A percentile compares a stretch with the other conserved stretches of the same genome.
These are phyloP conservation scores for Erythrophleum fordii DNA, from an alignment of 306 rosid genomes.

Conservation along the genomic window DNA sequence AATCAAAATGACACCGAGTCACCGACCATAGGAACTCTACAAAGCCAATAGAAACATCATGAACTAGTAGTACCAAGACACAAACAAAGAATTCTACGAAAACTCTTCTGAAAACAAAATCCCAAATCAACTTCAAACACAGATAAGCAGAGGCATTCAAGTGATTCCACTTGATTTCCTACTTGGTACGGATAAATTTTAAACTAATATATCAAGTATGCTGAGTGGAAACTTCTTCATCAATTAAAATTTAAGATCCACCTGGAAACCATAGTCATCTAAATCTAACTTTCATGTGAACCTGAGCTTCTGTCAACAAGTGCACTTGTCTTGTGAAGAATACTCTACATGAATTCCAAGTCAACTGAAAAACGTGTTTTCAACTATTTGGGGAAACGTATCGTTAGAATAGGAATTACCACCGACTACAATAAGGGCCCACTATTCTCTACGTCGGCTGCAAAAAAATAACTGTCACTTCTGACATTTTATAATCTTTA, in stretches of 20 bases:
- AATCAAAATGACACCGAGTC: background rate
- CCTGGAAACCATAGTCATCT: background rate
- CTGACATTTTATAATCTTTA: background rate
- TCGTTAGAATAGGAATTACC: background rate
- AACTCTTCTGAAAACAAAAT: too few species aligned
- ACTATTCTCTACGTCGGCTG: constrained; percentile 9
- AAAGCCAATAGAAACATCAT: background rate
- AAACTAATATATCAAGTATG: background rate
- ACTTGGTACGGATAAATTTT: background rate
- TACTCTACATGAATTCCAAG: background rate
- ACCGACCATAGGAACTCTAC: background rate
- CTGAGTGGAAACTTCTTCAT: background rate
- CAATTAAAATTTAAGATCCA: background rate
- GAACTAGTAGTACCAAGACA: background rate
- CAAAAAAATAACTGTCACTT: background rate
- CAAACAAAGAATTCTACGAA: background rate
- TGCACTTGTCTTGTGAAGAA: background rate
- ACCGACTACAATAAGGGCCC: background rate
- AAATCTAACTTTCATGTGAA: background rate
- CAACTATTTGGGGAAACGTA: constrained; percentile 13
- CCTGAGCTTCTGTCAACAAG: background rate
- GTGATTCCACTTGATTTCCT: background rate
- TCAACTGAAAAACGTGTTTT: background rate
- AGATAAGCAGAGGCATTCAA: too few species aligned
- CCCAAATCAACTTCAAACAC: background rate